Base-by-base conservation (phyloP, 768 basidiomycete genomes). In the Boletus fagicola region DNA sequence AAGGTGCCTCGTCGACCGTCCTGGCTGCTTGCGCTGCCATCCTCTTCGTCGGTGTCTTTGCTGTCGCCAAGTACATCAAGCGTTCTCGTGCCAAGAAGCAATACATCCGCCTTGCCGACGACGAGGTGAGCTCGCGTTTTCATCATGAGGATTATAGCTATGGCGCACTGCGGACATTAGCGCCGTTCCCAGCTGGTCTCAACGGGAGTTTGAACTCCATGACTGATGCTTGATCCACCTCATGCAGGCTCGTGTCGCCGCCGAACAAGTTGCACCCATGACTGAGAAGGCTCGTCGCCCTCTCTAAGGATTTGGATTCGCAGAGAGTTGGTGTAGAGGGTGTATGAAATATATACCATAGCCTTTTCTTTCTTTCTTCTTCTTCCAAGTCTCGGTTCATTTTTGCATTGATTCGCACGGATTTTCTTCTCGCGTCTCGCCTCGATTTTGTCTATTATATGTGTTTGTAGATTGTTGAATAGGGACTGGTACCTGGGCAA, bases 11-110 rank as follows among this genome's bases (percentile, higher is more conserved):
- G 10, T 68, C 71, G 49, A 73, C 72, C 43, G 60, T 68, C 53
- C 63, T 73, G 47, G 72, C 70, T 28, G 68, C 69, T 33, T 63
- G 74, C 42, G 73, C 77, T 49, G 72, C 76, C 54, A 62, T 76
- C 59, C 56, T 74, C 57, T 68, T 76, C 49, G 61, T 75, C 50
- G 71, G 72, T 61, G 52, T 62, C 56, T 63, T 72, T 52, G 66
- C 68, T 16, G 69, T 74, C 13, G 67, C 72, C 56, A 75, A 73
- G 65, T 72, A 67, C 59, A 49, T 76, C 62, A 73, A 72, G 63
- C 68, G 72, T 49, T 67, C 67, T n/a, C 69, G 71, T 59, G 56
- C 66, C 59, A 65, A 66, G 65, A 69, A 70, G 66, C 63, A 71
- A 49, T 65, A 67, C 64, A 73, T 71, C 47, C 75, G 66, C 43